Evolutionary conservation across 768 basidiomycete species (phyloP).

Genomic region (Russula compacta): DNA sequence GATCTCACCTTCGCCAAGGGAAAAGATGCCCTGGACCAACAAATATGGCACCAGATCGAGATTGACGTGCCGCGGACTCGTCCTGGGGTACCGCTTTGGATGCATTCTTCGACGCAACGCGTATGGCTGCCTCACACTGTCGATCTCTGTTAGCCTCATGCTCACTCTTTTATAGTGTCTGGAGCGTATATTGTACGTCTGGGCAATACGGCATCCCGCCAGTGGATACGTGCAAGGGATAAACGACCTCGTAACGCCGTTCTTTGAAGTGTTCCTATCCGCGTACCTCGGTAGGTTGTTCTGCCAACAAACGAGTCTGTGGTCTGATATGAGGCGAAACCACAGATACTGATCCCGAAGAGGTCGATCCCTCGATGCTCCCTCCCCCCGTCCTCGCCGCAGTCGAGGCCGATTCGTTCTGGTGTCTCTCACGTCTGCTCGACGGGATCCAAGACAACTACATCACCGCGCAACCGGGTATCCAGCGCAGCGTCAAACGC

Average conservation of each 20-base stretch:
- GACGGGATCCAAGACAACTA: constrained; percentile 99
- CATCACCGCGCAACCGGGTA: constrained; percentile 93
- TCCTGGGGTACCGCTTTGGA: constrained; percentile 88
- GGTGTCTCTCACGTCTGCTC: constrained; percentile 91
- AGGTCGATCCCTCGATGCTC: constrained; percentile 72
- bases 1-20: constrained; percentile 84
- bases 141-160: constrained; percentile 8
- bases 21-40: constrained; percentile 79
- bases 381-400: constrained; percentile 66
- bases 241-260: constrained; percentile 95
- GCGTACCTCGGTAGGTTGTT: constrained; percentile 74
- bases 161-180: constrained; percentile 50
- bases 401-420: constrained; percentile 95
- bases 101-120: constrained; percentile 80
- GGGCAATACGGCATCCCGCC: constrained; percentile 98
- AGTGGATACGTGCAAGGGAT: constrained; percentile 99
- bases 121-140: constrained; percentile 35
- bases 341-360: constrained; percentile 83
- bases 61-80: constrained; percentile 96
- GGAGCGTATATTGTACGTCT: constrained; percentile 93
- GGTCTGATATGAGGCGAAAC: not conserved
- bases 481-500: constrained; percentile 83
- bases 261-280: constrained; percentile 94
- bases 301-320: not conserved
- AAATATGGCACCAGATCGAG: constrained; percentile 99